Conservation (phyloP, 2,329 filamentous ascomycete species). For the Colletotrichum brevisporum region DNA sequence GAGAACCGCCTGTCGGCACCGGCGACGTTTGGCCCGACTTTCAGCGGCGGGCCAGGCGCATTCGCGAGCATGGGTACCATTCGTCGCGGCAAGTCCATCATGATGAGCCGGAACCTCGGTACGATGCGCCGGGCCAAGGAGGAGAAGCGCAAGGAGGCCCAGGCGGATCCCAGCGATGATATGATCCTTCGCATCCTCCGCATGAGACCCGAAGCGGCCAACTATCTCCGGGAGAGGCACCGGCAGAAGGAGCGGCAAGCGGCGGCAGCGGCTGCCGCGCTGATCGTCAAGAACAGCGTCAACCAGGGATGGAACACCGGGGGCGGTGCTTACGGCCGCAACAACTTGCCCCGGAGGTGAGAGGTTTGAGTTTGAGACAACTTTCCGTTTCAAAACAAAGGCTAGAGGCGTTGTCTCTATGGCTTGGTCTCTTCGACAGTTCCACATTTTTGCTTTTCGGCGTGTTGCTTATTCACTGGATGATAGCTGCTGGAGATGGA, state of each 20-base stretch:
- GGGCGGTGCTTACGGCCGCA: conserved; percentile 61
- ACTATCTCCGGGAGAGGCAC: conserved; percentile 90
- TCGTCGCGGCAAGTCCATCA: conserved; percentile 81
- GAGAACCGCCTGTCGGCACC: conserved; percentile 75
- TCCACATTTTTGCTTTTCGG: conserved; percentile 7
- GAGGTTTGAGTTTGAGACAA: conserved; percentile 1
- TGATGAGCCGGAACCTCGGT: conserved; percentile 93
- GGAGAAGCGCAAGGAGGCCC: conserved; percentile 94
- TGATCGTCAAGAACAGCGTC: conserved; percentile 95
- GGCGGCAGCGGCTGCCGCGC: conserved; percentile 89
- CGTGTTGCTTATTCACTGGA: conserved; percentile 3
- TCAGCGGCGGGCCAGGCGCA: conserved; percentile 61
- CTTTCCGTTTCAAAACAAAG: too few species aligned
- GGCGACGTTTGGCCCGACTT: conserved; percentile 63
- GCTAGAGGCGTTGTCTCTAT: conserved; percentile 15
- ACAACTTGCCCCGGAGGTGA: conserved; percentile 64
- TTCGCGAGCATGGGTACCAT: conserved; percentile 80
- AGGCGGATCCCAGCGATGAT: conserved; percentile 96
- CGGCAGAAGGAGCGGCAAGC: conserved; percentile 95
- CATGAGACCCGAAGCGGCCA: conserved; percentile 91
- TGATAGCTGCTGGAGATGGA: neutral
- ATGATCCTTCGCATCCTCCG: conserved; percentile 96
- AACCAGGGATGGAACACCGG: conserved; percentile 67
- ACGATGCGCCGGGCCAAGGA: conserved; percentile 98
- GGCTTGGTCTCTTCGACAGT: neutral